phyloP scores from a whole-genome alignment of 495 filamentous ascomycete genomes.

The Aspergillus conjunctus region DNA sequence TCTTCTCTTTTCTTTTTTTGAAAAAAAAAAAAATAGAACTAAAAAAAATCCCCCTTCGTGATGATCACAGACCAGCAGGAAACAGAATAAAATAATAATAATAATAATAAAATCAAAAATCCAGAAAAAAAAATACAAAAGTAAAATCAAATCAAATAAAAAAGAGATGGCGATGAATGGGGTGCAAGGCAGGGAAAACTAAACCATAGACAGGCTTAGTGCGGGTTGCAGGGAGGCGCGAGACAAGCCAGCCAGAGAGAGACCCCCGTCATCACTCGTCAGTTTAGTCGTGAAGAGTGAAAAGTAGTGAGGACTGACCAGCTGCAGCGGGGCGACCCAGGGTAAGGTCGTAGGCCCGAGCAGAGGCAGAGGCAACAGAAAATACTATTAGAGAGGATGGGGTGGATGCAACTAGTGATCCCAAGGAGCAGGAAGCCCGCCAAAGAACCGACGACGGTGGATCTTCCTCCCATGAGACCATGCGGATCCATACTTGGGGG shows the following conservation, averaged over 20 bases:
- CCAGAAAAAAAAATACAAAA: background rate
- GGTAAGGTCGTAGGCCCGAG: constrained; percentile 27
- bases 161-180: constrained; percentile 20
- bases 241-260: constrained; percentile 14
- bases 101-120: background rate
- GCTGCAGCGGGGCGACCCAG: constrained; percentile 29
- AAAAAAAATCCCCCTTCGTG: constrained; percentile 17
- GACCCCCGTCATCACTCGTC: background rate
- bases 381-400: constrained; percentile 12
- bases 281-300: constrained; percentile 10
- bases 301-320: constrained; percentile 14
- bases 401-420: constrained; percentile 31
- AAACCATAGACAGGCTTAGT: constrained; percentile 21
- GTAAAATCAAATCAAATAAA: constrained; percentile 13
- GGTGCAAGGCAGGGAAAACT: constrained; percentile 19
- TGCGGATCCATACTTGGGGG: constrained; percentile 25
- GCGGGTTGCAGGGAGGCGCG: constrained; percentile 22
- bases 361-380: constrained; percentile 25
- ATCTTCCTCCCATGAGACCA: constrained; percentile 23
- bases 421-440: constrained; percentile 30
- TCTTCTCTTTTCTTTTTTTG: constrained; percentile 12
- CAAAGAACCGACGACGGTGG: constrained; percentile 24
- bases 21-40: constrained; percentile 10
- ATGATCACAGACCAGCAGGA: constrained; percentile 16
- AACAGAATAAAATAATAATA: constrained; percentile 8